These are phyloP conservation scores for Ustulina deusta DNA, from an alignment of 2,329 filamentous ascomycete species.

Conservation along the genomic window DNA sequence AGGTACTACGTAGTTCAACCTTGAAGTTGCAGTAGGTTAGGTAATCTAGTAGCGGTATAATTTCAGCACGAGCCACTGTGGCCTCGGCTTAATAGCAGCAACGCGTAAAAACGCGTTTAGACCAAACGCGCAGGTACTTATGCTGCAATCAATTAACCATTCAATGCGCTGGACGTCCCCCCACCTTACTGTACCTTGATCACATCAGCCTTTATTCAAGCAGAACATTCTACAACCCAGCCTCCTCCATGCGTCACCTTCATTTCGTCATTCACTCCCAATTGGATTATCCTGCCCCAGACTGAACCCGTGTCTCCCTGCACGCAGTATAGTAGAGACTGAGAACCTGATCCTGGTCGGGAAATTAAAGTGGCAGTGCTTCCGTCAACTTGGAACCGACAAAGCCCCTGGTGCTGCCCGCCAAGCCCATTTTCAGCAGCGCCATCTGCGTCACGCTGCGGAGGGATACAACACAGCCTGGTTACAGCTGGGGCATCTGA, in stretches of 20 bases:
- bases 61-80: conserved; percentile 19
- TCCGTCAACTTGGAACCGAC: conserved; percentile 9
- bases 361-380: conserved; percentile 31
- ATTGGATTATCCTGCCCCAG: neutral
- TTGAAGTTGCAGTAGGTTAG: too few relatives aligned
- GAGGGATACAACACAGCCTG: conserved; percentile 24
- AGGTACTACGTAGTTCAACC: too few relatives aligned
- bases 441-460: conserved; percentile 30
- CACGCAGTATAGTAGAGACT: conserved; percentile 12
- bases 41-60: too few relatives aligned
- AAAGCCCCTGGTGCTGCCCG: conserved; percentile 1
- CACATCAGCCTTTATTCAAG: conserved; percentile 6
- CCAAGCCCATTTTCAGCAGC: conserved; percentile 17
- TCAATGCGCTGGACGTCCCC: neutral
- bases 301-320: neutral
- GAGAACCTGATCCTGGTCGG: conserved; percentile 13
- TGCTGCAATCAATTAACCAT: conserved; percentile 16
- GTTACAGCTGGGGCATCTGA: conserved; percentile 16
- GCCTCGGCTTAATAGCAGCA: conserved; percentile 19
- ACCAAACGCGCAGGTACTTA: conserved; percentile 21
- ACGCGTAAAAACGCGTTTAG: conserved; percentile 40
- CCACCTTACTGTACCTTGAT: conserved; percentile 21
- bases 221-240: conserved; percentile 18
- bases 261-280: conserved; percentile 30
- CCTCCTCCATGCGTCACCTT: conserved; percentile 27